Evolutionary conservation across 2,329 filamentous ascomycete species (phyloP), one percentile per base, ranked within the genome.

Genomic region (Alternaria brassicicola): DNA sequence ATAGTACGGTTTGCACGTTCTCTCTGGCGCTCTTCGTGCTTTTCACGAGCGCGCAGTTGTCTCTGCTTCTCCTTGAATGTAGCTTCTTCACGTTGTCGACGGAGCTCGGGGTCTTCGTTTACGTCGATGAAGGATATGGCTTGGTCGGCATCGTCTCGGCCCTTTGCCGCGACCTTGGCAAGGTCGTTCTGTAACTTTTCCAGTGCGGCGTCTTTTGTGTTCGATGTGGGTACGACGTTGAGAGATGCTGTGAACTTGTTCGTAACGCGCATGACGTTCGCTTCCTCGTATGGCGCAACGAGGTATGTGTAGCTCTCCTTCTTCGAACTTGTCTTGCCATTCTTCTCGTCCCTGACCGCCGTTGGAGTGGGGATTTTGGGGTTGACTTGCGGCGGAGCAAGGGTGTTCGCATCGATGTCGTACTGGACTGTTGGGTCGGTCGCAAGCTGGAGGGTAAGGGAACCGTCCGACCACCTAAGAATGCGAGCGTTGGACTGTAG

Each of bases 391-490:
- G 83, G 80, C 2, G 89, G 89, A 2, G 89, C 89, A 46, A 93
- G 85, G 23, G 83, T 78, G 77, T 91, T 92, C 67, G 85, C 87
- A 62, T 87, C 84, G 43, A 93, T 84, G 70, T 92, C 89, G 80
- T 89, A 93, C 69, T 93, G 90, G 63, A 88, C 87, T 33, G 78
- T 81, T 2, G 86, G 85, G 35, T 86, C 83, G 58, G 86, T 87
- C 13, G 90, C 91, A 23, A 93, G 82, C n/a, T 89, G 86, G 23
- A 94, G 80, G 10, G 90, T 93, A 15, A 91, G 80, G 4, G 89
- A 92, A 26, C 91, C 91, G 70, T 94, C 91, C 61, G 88, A 92
- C 91, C 91, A 94, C 66, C 86, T 85, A 71, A 91, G 86, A 28
- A 94, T 80, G 62, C 88, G 85, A 2, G 91, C 86, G 72, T 94